Evolutionary conservation across 2,329 filamentous ascomycete genomes (phyloP).

Genomic region (Daldinia eschscholtzii): DNA sequence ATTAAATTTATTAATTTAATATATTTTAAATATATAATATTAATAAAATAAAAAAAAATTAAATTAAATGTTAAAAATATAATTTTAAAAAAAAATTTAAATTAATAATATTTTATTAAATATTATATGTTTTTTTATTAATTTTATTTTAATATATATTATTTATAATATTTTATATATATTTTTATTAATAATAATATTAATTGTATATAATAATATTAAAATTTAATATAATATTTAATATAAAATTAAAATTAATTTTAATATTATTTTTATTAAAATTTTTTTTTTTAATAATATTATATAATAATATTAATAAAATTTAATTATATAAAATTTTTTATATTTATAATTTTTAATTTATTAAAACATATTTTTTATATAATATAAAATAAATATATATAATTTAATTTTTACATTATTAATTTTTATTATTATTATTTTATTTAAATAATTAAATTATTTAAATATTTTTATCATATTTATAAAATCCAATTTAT

Average conservation of each 20-base stretch:
- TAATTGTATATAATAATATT: background rate
- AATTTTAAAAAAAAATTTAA: background rate
- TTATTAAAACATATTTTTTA: background rate
- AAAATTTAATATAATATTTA: background rate
- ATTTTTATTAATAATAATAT: background rate
- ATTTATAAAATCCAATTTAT: background rate
- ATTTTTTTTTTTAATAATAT: background rate
- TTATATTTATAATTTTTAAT: background rate
- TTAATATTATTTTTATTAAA: background rate
- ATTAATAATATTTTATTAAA: conserved; percentile 1
- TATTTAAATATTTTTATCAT: background rate
- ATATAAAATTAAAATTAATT: background rate
- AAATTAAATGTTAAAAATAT: background rate
- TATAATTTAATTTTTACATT: background rate
- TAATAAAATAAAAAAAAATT: background rate
- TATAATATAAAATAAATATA: conserved; percentile 2
- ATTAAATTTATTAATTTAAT: conserved; percentile 1
- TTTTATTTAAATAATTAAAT: background rate
- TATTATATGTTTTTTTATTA: background rate
- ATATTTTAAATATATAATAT: conserved; percentile 2
- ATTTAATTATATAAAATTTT: background rate
- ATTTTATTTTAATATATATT: background rate
- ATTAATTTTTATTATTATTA: conserved; percentile 2
- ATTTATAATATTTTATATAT: background rate
- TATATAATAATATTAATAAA: background rate